A percentile compares a stretch with the other conserved stretches of the same genome.
phyloP scores from a whole-genome alignment of 1,139 yeast genomes.

The Hansenula sp. region DNA sequence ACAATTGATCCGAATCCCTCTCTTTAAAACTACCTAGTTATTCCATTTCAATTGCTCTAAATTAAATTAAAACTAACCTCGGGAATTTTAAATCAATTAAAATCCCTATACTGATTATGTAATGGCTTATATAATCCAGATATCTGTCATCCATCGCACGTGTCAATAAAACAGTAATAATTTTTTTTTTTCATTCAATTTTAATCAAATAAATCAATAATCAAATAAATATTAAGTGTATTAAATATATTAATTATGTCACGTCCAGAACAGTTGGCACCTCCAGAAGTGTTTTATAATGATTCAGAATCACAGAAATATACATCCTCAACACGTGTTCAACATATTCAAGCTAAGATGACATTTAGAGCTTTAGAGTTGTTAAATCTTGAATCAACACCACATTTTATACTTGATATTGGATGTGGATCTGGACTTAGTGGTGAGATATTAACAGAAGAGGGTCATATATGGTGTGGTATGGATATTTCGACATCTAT shows the following conservation, averaged over 20 bases:
- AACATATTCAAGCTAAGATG: constrained; percentile 97
- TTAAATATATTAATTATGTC: constrained; percentile 53
- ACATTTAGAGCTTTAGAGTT: constrained; percentile 89
- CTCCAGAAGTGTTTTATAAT: constrained; percentile 93
- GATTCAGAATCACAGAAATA: constrained; percentile 86
- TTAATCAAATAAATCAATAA: too few relatives aligned
- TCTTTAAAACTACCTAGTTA: not conserved
- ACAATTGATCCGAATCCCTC: not conserved
- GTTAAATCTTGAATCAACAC: constrained; percentile 61
- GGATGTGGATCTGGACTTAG: constrained; percentile 98
- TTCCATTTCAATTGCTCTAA: not conserved
- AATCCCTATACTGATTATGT: too few relatives aligned
- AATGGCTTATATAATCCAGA: too few relatives aligned
- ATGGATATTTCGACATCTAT: constrained; percentile 95
- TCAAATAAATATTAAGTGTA: too few relatives aligned
- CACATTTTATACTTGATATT: constrained; percentile 77
- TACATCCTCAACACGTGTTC: constrained; percentile 92
- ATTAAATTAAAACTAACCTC: not conserved
- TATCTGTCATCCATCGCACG: too few relatives aligned
- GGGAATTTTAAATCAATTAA: too few relatives aligned
- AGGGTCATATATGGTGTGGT: constrained; percentile 93
- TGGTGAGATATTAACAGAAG: constrained; percentile 91
- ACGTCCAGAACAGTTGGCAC: constrained; percentile 96
- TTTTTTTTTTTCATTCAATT: too few relatives aligned
- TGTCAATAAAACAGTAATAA: too few relatives aligned